phyloP scores from a whole-genome alignment of 1,139 yeast species.

The Kazachstania sp. region DNA sequence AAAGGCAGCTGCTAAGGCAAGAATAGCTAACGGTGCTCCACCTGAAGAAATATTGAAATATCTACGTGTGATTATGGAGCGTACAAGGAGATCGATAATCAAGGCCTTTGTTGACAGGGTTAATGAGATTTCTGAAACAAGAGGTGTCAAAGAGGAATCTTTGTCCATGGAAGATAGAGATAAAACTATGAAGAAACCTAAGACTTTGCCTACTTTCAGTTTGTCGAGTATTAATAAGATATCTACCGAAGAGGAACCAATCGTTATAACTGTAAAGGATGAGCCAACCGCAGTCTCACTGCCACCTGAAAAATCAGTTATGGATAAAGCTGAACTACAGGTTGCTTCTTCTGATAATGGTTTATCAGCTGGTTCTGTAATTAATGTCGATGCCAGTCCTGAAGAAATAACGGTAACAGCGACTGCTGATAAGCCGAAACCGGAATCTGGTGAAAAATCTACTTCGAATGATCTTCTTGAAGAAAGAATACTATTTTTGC shows the following conservation, averaged over 20 bases:
- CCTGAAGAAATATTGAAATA: constrained; percentile 28
- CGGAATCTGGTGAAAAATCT: neutral
- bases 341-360: too few species aligned
- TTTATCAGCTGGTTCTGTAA: too few species aligned
- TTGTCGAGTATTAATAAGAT: constrained; percentile 14
- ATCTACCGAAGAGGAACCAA: neutral
- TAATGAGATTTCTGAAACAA: too few species aligned
- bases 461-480: neutral
- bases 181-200: neutral
- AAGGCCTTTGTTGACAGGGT: constrained; percentile 46
- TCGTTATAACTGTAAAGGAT: neutral
- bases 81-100: constrained; percentile 45
- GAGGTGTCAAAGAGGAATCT: neutral
- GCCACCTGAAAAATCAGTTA: neutral
- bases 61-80: constrained; percentile 27
- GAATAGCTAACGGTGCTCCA: constrained; percentile 28
- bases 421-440: too few species aligned
- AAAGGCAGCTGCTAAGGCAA: constrained; percentile 29
- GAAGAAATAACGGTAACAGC: neutral
- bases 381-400: too few species aligned
- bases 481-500: neutral
- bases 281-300: neutral
- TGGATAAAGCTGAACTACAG: neutral
- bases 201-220: constrained; percentile 21
- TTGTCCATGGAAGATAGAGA: neutral